Conservation (phyloP, 805 yeast genomes). For the Kurtzmaniella fragi region DNA sequence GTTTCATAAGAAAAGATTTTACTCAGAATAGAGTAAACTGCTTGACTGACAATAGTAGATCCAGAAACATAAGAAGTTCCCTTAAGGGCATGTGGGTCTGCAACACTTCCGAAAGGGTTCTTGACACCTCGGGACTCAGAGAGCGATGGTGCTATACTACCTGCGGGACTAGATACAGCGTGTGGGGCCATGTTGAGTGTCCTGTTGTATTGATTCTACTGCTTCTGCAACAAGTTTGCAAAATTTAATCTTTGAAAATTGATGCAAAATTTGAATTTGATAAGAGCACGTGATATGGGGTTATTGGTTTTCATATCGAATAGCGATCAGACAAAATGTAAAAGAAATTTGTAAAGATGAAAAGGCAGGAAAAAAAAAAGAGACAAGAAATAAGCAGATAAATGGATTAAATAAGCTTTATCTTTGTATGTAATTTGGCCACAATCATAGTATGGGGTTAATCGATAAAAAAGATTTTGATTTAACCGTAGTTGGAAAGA, state of each 20-base stretch:
- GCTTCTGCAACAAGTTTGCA: background rate
- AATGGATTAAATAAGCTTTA: too few relatives aligned
- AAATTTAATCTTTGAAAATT: background rate
- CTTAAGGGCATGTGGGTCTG: slow-evolving; percentile 48
- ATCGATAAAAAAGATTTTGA: too few relatives aligned
- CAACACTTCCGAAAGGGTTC: slow-evolving; percentile 57
- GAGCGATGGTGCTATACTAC: slow-evolving; percentile 1
- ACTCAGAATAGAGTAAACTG: slow-evolving; percentile 46
- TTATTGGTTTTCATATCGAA: slow-evolving; percentile 2
- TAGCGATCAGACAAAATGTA: background rate
- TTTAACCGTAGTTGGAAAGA: too few relatives aligned
- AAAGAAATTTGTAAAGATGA: too few relatives aligned
- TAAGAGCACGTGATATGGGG: slow-evolving; percentile 12
- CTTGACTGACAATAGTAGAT: slow-evolving; percentile 47
- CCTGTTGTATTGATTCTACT: background rate
- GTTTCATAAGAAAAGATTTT: slow-evolving; percentile 69
- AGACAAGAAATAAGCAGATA: too few relatives aligned
- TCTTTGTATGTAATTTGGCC: too few relatives aligned
- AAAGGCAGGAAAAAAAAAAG: too few relatives aligned
- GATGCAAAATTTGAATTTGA: slow-evolving; percentile 1
- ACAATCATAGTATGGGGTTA: too few relatives aligned
- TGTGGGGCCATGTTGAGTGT: slow-evolving; percentile 10
- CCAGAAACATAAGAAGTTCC: slow-evolving; percentile 52
- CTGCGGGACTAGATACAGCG: slow-evolving; percentile 7
- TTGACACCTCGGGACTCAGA: slow-evolving; percentile 1